A percentile compares a stretch with the other conserved stretches of the same genome.
Evolutionary conservation across 805 yeast genomes (phyloP).

Genomic region (Wickerhamomyces mucosus): DNA sequence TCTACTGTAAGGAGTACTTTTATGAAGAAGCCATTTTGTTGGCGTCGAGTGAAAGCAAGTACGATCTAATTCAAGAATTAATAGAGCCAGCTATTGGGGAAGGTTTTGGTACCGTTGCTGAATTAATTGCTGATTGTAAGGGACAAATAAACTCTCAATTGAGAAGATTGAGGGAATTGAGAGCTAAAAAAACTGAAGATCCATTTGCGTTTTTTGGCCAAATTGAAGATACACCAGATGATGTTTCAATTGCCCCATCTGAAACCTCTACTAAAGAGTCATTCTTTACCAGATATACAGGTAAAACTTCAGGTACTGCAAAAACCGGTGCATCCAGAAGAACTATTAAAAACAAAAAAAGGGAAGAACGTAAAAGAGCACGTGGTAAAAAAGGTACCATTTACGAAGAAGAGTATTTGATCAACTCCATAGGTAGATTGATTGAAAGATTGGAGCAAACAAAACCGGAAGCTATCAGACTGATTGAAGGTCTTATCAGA

Average conservation of each 20-base stretch:
- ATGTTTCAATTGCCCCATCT: constrained; percentile 89
- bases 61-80: constrained; percentile 42
- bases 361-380: constrained; percentile 94
- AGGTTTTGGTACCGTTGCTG: constrained; percentile 82
- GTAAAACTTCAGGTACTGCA: constrained; percentile 93
- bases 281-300: constrained; percentile 91
- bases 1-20: constrained; percentile 65
- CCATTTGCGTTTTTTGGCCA: constrained; percentile 80
- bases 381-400: constrained; percentile 97
- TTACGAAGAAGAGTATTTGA: constrained; percentile 92
- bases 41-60: constrained; percentile 28
- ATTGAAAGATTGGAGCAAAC: constrained; percentile 73
- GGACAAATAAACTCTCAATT: constrained; percentile 80
- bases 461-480: constrained; percentile 58
- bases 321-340: constrained; percentile 92
- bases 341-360: constrained; percentile 83
- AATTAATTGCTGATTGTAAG: constrained; percentile 86
- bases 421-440: constrained; percentile 80
- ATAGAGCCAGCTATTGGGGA: constrained; percentile 75
- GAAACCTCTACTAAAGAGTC: constrained; percentile 91
- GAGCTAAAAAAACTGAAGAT: constrained; percentile 75
- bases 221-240: constrained; percentile 67
- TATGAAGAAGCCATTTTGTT: constrained; percentile 72
- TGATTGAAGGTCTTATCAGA: constrained; percentile 71
- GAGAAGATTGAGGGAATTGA: constrained; percentile 71